Percentiles rank a stretch among this genome's conserved stretches.
Evolutionary conservation across 78 protist genomes (phyloP).

Genomic region (Emiliania huxleyi): DNA sequence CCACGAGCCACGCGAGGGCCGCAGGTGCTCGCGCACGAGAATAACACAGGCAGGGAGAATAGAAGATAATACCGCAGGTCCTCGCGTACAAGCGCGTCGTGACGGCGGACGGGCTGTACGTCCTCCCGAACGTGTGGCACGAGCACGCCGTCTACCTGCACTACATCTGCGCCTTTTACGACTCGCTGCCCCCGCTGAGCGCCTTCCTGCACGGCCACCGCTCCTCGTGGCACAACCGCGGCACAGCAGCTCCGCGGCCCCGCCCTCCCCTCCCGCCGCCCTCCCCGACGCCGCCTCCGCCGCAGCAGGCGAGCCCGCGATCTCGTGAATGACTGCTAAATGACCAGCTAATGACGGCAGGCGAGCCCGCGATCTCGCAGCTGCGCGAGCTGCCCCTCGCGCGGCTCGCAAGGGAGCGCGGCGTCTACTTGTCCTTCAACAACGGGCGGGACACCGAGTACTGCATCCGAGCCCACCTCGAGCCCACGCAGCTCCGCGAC

Average conservation of each 20-base stretch:
- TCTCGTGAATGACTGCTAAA: no score
- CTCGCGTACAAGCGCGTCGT: not conserved
- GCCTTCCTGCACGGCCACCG: not conserved
- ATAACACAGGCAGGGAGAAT: no score
- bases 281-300: no score
- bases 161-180: slow-evolving; percentile 10
- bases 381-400: not conserved
- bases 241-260: no score
- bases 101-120: not conserved
- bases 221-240: not conserved
- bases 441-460: not conserved
- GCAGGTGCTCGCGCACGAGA: no score
- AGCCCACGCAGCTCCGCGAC: not conserved
- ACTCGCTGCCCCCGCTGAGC: not conserved
- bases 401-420: not conserved
- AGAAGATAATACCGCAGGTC: no score
- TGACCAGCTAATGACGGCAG: no score
- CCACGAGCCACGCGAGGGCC: no score
- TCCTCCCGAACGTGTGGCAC: not conserved
- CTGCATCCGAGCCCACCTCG: not conserved
- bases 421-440: not conserved
- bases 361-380: not conserved
- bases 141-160: slow-evolving; percentile 16
- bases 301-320: not conserved
- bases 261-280: no score